These are phyloP conservation scores for Austropuccinia psidii DNA, from an alignment of 1,284 basidiomycete species.

Conservation along the genomic window DNA sequence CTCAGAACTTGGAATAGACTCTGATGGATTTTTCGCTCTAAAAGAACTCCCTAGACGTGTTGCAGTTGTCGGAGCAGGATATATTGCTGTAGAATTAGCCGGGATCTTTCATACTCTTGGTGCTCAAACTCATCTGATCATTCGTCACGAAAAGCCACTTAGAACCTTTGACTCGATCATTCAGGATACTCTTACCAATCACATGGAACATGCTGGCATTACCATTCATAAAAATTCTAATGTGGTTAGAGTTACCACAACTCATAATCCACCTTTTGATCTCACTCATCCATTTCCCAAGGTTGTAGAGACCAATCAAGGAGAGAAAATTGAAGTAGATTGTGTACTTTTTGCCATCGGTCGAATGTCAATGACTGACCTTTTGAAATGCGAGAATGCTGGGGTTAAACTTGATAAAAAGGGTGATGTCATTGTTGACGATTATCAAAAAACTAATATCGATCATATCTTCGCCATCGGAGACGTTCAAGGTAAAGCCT, in stretches of 20 bases:
- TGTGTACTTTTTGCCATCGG: slow-evolving; percentile 90
- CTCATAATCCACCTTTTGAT: slow-evolving; percentile 43
- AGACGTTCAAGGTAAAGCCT: slow-evolving; percentile 81
- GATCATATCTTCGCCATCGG: slow-evolving; percentile 73
- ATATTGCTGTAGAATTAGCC: slow-evolving; percentile 78
- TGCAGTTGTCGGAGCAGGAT: slow-evolving; percentile 89
- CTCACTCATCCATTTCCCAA: slow-evolving; percentile 19
- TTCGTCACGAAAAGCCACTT: slow-evolving; percentile 79
- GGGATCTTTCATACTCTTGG: slow-evolving; percentile 54
- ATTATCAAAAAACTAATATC: slow-evolving; percentile 77
- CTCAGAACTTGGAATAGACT: slow-evolving; percentile 78
- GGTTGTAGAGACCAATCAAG: slow-evolving; percentile 62
- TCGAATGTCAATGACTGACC: slow-evolving; percentile 68
- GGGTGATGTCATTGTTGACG: slow-evolving; percentile 79
- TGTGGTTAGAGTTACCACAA: slow-evolving; percentile 53
- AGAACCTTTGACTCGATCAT: slow-evolving; percentile 85
- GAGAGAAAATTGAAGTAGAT: slow-evolving; percentile 75
- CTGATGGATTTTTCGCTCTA: slow-evolving; percentile 94
- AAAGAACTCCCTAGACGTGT: slow-evolving; percentile 84
- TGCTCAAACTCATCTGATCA: slow-evolving; percentile 81
- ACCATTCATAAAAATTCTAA: slow-evolving; percentile 73
- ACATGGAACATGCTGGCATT: slow-evolving; percentile 89
- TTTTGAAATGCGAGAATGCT: slow-evolving; percentile 67
- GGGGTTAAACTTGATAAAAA: slow-evolving; percentile 69
- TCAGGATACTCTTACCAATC: slow-evolving; percentile 76